Percentiles rank a stretch among this genome's conserved stretches.
phyloP scores from a whole-genome alignment of 2,329 filamentous ascomycete species.

The Zalaria sp. region DNA sequence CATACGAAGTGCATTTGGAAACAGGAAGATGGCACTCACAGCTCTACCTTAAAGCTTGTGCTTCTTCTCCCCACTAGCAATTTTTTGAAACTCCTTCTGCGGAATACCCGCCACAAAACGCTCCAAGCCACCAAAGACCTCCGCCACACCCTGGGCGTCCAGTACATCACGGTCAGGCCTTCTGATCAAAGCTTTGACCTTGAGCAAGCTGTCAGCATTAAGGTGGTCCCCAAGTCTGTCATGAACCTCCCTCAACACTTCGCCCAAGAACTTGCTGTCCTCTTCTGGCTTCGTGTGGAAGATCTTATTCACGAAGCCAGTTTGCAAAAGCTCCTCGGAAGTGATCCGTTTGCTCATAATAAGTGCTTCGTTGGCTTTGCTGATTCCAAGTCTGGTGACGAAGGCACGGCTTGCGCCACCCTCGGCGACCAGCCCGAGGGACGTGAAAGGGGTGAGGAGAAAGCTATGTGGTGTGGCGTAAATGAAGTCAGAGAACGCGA shows the following conservation, averaged over 20 bases:
- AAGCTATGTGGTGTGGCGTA: conserved; percentile 73
- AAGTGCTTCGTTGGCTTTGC: conserved; percentile 80
- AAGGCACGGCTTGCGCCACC: conserved; percentile 69
- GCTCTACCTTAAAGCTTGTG: conserved; percentile 58
- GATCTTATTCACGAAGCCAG: conserved; percentile 78
- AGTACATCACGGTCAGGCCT: conserved; percentile 57
- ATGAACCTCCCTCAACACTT: conserved; percentile 68
- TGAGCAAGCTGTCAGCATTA: conserved; percentile 61
- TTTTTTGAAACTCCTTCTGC: conserved; percentile 75
- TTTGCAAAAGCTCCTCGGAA: conserved; percentile 56
- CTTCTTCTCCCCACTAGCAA: conserved; percentile 79
- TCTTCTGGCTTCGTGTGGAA: conserved; percentile 48
- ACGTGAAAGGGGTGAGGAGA: conserved; percentile 81
- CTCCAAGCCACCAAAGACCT: conserved; percentile 76
- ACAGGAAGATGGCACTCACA: too few relatives aligned
- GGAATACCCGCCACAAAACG: conserved; percentile 69
- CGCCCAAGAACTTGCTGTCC: conserved; percentile 51
- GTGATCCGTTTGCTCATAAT: conserved; percentile 74
- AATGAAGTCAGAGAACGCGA: conserved; percentile 80
- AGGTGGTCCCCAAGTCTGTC: conserved; percentile 69
- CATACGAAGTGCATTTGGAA: too few relatives aligned
- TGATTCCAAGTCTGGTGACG: conserved; percentile 63
- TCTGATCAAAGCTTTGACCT: conserved; percentile 74
- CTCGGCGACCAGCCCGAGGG: conserved; percentile 79
- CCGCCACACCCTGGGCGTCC: conserved; percentile 64